Conservation (phyloP, 495 filamentous ascomycete species). For the Aspergillus bridgeri region DNA sequence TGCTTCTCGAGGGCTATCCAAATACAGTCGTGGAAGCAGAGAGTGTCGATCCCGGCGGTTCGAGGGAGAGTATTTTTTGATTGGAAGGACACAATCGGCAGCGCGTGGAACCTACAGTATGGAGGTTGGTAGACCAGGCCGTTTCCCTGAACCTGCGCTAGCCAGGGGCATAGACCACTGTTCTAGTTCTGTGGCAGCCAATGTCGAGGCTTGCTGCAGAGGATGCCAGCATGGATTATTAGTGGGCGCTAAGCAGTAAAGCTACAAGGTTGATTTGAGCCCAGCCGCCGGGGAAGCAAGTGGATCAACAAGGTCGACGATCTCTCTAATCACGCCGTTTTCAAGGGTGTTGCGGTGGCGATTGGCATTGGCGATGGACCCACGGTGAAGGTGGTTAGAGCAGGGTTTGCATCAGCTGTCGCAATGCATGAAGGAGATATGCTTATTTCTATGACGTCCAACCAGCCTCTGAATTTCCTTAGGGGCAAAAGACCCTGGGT, state of each 20-base stretch:
- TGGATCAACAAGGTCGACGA: background rate
- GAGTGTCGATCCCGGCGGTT: background rate
- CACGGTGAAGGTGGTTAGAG: background rate
- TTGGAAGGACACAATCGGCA: background rate
- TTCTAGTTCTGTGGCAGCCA: background rate
- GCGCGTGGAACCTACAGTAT: background rate
- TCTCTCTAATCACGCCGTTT: background rate
- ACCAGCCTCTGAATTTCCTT: background rate
- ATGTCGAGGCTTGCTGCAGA: background rate
- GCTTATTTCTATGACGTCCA: background rate
- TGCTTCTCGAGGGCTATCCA: background rate
- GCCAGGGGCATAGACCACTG: background rate
- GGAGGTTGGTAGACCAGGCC: background rate
- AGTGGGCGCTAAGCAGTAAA: background rate
- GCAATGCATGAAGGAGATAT: background rate
- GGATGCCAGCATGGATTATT: background rate
- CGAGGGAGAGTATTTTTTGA: background rate
- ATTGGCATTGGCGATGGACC: background rate
- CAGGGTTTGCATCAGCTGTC: background rate
- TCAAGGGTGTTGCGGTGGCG: background rate
- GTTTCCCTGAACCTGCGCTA: background rate
- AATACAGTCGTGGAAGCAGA: background rate
- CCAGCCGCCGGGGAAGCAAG: background rate
- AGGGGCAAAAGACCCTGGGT: background rate
- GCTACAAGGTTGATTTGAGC: background rate